Conservation (phyloP, 495 filamentous ascomycete genomes). For the Xylaria telfairii region DNA sequence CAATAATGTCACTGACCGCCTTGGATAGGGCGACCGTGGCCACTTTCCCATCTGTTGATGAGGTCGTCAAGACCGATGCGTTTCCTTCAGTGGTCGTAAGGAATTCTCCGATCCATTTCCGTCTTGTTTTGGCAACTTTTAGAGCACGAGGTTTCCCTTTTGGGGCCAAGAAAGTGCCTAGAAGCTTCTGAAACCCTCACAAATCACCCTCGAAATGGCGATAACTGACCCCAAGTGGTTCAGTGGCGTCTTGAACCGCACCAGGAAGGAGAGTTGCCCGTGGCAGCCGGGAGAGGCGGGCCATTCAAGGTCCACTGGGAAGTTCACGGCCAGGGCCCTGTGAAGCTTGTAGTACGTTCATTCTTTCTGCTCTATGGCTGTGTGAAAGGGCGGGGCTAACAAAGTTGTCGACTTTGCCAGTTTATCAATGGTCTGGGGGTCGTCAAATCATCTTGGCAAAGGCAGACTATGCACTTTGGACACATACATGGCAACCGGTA, state of each 20-base stretch:
- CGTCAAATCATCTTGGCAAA: conserved; percentile 71
- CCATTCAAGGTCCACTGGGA: conserved; percentile 77
- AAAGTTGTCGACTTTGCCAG: conserved; percentile 35
- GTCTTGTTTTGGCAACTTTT: too few species aligned
- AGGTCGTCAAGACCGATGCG: conserved; percentile 49
- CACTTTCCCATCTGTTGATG: conserved; percentile 45
- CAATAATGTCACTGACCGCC: background rate
- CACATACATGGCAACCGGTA: conserved; percentile 71
- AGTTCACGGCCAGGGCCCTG: conserved; percentile 75
- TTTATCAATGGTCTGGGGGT: conserved; percentile 71
- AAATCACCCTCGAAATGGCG: too few species aligned
- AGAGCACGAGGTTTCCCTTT: too few species aligned
- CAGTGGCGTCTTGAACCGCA: conserved; percentile 70
- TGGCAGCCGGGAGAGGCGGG: conserved; percentile 69
- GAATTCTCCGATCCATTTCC: too few species aligned
- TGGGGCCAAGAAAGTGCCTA: too few species aligned
- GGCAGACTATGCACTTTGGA: conserved; percentile 77
- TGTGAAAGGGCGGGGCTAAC: background rate
- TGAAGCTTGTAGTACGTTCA: conserved; percentile 72
- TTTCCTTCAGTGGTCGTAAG: conserved; percentile 56
- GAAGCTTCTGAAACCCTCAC: too few species aligned
- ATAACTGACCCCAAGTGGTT: too few species aligned
- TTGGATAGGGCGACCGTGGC: conserved; percentile 13
- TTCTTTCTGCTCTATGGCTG: background rate
- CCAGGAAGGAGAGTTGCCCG: conserved; percentile 60